Evolutionary conservation across 306 rosid species (phyloP).

Genomic region (Corylus americana): DNA sequence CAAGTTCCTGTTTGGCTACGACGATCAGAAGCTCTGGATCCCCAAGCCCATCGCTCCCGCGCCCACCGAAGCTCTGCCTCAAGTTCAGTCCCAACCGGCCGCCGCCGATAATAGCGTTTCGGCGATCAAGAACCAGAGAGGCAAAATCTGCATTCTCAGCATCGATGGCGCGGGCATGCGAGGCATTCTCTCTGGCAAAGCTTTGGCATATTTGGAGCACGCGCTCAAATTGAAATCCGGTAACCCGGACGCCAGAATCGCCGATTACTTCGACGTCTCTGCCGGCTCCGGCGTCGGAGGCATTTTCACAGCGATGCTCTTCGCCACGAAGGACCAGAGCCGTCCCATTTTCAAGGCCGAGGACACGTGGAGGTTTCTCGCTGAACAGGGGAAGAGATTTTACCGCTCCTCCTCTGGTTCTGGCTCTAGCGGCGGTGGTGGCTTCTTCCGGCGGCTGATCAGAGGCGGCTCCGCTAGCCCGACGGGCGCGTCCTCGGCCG

Average conservation of each 20-base stretch:
- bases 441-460: slow-evolving; percentile 44
- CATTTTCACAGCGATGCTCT: slow-evolving; percentile 87
- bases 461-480: slow-evolving; percentile 37
- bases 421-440: slow-evolving; percentile 26
- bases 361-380: slow-evolving; percentile 74
- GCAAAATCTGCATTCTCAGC: slow-evolving; percentile 89
- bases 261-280: slow-evolving; percentile 91
- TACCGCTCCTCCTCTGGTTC: slow-evolving; percentile 37
- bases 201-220: slow-evolving; percentile 72
- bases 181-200: slow-evolving; percentile 89
- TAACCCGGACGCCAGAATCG: slow-evolving; percentile 80
- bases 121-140: slow-evolving; percentile 87
- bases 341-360: slow-evolving; percentile 77
- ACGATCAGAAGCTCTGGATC: slow-evolving; percentile 90
- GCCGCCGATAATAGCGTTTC: slow-evolving; percentile 35
- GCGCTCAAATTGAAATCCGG: slow-evolving; percentile 83
- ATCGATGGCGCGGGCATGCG: slow-evolving; percentile 96
- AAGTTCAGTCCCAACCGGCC: neutral
- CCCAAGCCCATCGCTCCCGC: slow-evolving; percentile 67
- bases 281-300: slow-evolving; percentile 94
- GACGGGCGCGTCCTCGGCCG: slow-evolving; percentile 39
- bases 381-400: slow-evolving; percentile 68
- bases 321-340: slow-evolving; percentile 62
- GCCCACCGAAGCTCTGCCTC: slow-evolving; percentile 36
- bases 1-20: slow-evolving; percentile 95